Evolutionary conservation across 2,329 filamentous ascomycete genomes (phyloP), one percentile per base, ranked within the genome.

Genomic region (Talaromyces islandicus): DNA sequence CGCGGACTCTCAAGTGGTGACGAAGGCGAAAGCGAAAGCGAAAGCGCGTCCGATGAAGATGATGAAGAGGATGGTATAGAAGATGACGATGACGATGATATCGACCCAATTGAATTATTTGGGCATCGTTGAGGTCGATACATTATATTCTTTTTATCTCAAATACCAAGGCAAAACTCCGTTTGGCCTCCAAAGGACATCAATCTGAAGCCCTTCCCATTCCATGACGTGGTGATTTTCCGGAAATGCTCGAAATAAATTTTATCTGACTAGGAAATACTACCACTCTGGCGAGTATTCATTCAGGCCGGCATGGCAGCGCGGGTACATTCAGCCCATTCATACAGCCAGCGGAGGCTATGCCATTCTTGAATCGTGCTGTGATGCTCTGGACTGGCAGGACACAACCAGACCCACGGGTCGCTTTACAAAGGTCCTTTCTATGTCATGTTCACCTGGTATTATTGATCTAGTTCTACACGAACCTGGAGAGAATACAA

Each of bases 41-140:
- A 72, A 10, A 64, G 67, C 12, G 77, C 77, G 6, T 77, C 80
- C 2, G 80, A 83, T 7, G 79, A 80, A 48, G 80, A 81, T 2
- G 80, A 80, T 21, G 81, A 80, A 60, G 69, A 70, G 43, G 71
- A 71, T 53, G 75, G 74, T 7, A 32, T 30, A 17, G 61, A 63
- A 51, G 53, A 59, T 7, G 56, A 57, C 21, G 60, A 58, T n/a
- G 53, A 57, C 17, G 56, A 61, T 19, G 55, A 63, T n/a, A 73
- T 75, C 59, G 79, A 83, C 67, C 66, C 71, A 32, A 81, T 82
- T 65, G 78, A 80, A 60, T 75, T 83, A 60, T 80, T 82, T 66
- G 82, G 81, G 11, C 82, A 84, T 71, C 74, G 78, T 63, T 83
- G 69, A 76, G 60, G 9, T 52, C 11, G 2, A 51, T n/a, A 52